Evolutionary conservation across 139 green algal species (phyloP), one percentile per base, ranked within the genome.

Genomic region (Raphidocelis subcapitata): DNA sequence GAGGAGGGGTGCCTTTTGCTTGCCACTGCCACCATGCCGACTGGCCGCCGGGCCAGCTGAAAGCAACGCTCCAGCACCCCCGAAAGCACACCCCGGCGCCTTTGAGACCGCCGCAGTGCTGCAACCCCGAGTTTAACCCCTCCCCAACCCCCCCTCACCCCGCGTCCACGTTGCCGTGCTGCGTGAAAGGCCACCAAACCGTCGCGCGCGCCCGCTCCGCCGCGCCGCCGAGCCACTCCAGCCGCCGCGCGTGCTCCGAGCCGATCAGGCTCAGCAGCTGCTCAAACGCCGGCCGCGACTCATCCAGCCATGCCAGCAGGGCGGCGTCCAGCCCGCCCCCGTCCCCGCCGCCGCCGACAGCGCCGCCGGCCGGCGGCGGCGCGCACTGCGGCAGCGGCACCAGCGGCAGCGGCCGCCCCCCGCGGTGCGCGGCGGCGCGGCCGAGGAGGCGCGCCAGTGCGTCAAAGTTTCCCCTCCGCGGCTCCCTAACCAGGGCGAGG

Each of bases 101-200:
- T n/a, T n/a, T n/a, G n/a, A n/a, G n/a, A n/a, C n/a, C n/a, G n/a
- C n/a, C n/a, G n/a, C n/a, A n/a, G n/a, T n/a, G n/a, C 41, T 49
- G 41, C 8, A 8, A 49, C 41, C 41, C 41, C 12, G 41, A 49
- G 8, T 12, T 8, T 12, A 12, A 49, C 8, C 41, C 41, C 41
- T 8, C 12, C 8, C 41, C 8, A 8, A 12, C 41, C 41, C 41
- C 8, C 41, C 8, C 41, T 8, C 41, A 49, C 41, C 41, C 51
- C 5, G 72, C 14, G 10, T 51, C 18, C 67, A 82, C 69, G 54
- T 62, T 79, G 1, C 65, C 64, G 76, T 99, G 95, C 86, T 99
- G 95, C 16, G 94, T 98, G 85, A 99, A 99, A 18, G 95, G 95
- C 92, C 93, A 99, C 95, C 95, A 99, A 37, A 98, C 65, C 28